Evolutionary conservation across 2,329 filamentous ascomycete species (phyloP).

Genomic region (Aspergillus sp.): DNA sequence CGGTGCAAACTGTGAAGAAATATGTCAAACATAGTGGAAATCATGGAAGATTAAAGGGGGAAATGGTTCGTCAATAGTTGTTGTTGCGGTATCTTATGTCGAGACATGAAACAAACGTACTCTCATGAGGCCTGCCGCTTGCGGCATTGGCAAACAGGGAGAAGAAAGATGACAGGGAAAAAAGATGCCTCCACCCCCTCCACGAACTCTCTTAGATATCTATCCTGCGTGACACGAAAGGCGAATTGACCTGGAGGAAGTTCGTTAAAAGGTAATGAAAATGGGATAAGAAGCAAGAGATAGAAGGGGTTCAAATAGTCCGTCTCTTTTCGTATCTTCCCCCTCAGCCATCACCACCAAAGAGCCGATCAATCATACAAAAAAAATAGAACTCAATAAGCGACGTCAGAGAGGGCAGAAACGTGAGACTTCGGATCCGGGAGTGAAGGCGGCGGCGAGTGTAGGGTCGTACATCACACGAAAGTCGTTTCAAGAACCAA

Average conservation of each 20-base stretch:
- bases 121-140: conserved; percentile 25
- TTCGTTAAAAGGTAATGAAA: not conserved
- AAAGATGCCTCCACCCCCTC: conserved; percentile 15
- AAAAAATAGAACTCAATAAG: conserved; percentile 18
- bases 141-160: conserved; percentile 19
- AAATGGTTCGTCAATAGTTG: conserved; percentile 34
- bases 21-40: conserved; percentile 4
- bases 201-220: conserved; percentile 14
- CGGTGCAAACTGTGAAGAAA: conserved; percentile 5
- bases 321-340: conserved; percentile 8
- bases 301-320: conserved; percentile 1
- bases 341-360: conserved; percentile 14
- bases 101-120: conserved; percentile 34
- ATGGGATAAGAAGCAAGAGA: conserved; percentile 5
- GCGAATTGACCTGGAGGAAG: conserved; percentile 5
- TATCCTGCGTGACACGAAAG: conserved; percentile 16
- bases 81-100: conserved; percentile 39
- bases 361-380: conserved; percentile 14
- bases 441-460: conserved; percentile 15
- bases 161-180: conserved; percentile 10
- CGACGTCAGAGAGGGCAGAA: conserved; percentile 16
- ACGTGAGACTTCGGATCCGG: conserved; percentile 19
- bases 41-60: conserved; percentile 2
- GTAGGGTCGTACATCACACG: conserved; percentile 19
- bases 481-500: conserved; percentile 22